phyloP scores from a whole-genome alignment of 352 stramenopile species.

The Globisporangium heterothallicum region DNA sequence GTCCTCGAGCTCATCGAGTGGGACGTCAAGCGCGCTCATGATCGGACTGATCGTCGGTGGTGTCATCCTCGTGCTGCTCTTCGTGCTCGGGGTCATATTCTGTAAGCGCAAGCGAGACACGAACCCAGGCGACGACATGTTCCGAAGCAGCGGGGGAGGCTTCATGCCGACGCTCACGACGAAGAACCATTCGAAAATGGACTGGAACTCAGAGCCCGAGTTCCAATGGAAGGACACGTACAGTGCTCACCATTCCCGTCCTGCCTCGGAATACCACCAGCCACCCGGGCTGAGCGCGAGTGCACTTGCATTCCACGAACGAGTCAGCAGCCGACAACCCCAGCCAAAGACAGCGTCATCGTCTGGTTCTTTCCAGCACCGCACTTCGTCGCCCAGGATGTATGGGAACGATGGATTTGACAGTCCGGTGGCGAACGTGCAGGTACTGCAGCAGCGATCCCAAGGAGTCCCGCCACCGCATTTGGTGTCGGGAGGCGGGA shows the following conservation, averaged over 20 bases:
- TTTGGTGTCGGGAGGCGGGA: neutral
- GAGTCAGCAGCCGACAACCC: conserved; percentile 25
- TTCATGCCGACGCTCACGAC: conserved; percentile 44
- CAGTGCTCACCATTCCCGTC: conserved; percentile 16
- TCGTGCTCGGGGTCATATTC: conserved; percentile 57
- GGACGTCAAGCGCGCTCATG: conserved; percentile 33
- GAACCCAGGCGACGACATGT: conserved; percentile 40
- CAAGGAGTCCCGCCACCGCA: neutral
- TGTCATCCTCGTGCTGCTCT: conserved; percentile 31
- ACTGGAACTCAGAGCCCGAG: conserved; percentile 54
- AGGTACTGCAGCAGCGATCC: conserved; percentile 5
- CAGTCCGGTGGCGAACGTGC: neutral
- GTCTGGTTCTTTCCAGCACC: conserved; percentile 31
- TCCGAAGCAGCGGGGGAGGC: conserved; percentile 37
- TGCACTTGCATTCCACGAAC: conserved; percentile 59
- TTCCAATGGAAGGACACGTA: conserved; percentile 51
- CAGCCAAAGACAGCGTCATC: conserved; percentile 62
- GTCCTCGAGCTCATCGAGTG: conserved; percentile 12
- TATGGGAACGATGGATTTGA: conserved; percentile 20
- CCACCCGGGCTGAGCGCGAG: conserved; percentile 51
- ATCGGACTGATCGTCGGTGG: conserved; percentile 42
- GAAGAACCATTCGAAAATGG: conserved; percentile 50
- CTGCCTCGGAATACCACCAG: conserved; percentile 32
- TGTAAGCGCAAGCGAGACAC: conserved; percentile 34
- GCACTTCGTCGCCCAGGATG: conserved; percentile 13